These are phyloP conservation scores for Chaetomium cochliodes DNA, from an alignment of 495 filamentous ascomycete genomes.

Conservation along the genomic window DNA sequence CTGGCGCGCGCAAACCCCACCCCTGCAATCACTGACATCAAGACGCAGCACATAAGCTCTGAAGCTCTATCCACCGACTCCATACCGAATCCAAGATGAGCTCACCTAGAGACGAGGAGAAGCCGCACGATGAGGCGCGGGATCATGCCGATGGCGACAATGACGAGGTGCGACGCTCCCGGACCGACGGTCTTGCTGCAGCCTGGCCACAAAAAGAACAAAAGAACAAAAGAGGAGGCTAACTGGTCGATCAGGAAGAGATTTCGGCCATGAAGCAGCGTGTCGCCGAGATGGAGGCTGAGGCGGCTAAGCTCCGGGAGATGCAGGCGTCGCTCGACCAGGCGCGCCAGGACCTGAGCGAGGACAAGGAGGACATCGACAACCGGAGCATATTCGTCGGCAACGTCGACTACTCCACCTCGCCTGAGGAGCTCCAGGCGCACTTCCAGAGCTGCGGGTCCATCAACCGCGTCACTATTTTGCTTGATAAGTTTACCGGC, in stretches of 20 bases:
- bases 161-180: conserved; percentile 43
- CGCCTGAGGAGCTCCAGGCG: conserved; percentile 97
- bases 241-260: conserved; percentile 58
- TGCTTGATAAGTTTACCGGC: conserved; percentile 96
- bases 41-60: background rate
- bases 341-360: conserved; percentile 74
- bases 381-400: conserved; percentile 96
- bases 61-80: conserved; percentile 27
- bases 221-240: conserved; percentile 21
- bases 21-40: conserved; percentile 3
- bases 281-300: conserved; percentile 98
- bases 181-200: background rate
- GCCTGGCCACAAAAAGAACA: conserved; percentile 9
- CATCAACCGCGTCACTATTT: conserved; percentile 97
- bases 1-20: conserved; percentile 14
- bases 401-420: conserved; percentile 97
- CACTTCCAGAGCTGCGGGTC: conserved; percentile 97
- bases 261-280: conserved; percentile 97
- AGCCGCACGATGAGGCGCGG: conserved; percentile 29
- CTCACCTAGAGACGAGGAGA: conserved; percentile 33
- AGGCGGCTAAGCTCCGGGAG: conserved; percentile 93
- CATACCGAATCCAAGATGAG: conserved; percentile 23
- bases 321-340: conserved; percentile 92
- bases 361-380: conserved; percentile 96
- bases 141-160: conserved; percentile 42